Percentiles rank a stretch among this genome's conserved stretches.
These are phyloP conservation scores for Trypanosoma brucei DNA, from an alignment of 208 protist species.

Conservation along the genomic window DNA sequence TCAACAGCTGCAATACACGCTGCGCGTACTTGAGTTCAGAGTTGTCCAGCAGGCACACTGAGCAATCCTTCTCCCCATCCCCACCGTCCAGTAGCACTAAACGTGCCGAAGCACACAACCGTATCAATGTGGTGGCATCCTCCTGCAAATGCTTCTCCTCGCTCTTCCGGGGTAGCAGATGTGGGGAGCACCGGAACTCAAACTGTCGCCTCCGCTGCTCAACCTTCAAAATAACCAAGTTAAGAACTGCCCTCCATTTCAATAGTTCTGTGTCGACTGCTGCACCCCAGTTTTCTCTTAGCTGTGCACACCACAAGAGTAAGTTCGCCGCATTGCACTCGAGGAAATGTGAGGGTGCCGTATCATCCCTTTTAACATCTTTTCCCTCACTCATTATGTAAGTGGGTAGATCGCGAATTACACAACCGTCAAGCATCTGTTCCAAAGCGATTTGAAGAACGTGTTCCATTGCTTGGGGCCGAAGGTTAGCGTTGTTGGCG, in stretches of 20 bases:
- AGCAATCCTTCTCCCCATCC: neutral
- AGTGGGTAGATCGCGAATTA: constrained; percentile 2
- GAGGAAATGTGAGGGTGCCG: no score
- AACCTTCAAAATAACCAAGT: constrained; percentile 9
- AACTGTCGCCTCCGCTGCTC: constrained; percentile 10
- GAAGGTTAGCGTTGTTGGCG: neutral
- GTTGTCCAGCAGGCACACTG: neutral
- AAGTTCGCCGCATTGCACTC: neutral
- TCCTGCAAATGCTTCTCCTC: neutral
- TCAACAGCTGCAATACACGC: constrained; percentile 5
- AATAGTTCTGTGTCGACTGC: constrained; percentile 5
- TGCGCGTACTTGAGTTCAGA: neutral
- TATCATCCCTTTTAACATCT: neutral
- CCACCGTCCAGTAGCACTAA: constrained; percentile 9
- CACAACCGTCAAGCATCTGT: constrained; percentile 12
- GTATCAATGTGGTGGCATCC: constrained; percentile 3
- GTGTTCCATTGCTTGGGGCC: neutral
- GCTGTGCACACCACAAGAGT: constrained; percentile 3
- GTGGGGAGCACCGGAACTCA: neutral
- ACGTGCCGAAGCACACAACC: constrained; percentile 14
- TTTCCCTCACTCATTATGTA: neutral
- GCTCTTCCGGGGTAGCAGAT: neutral
- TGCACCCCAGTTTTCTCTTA: constrained; percentile 5
- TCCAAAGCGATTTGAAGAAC: constrained; percentile 11
- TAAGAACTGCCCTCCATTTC: constrained; percentile 20